phyloP scores from a whole-genome alignment of 2,329 filamentous ascomycete species.

The Exophiala sp. region DNA sequence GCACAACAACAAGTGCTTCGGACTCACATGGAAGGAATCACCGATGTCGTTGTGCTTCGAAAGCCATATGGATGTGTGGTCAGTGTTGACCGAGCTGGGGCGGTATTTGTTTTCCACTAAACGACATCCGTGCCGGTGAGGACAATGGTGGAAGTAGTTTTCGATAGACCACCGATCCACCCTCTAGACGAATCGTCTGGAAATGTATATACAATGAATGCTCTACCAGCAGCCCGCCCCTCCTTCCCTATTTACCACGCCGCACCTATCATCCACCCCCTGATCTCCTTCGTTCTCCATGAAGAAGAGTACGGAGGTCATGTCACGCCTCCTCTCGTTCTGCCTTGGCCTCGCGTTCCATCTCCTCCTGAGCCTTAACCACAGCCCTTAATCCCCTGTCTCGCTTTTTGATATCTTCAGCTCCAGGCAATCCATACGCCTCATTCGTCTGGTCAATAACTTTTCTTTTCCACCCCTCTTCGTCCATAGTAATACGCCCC shows the following conservation, averaged over 20 bases:
- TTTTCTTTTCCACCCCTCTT: constrained; percentile 11
- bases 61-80: constrained; percentile 89
- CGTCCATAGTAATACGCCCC: constrained; percentile 31
- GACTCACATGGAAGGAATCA: constrained; percentile 81
- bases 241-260: too few species aligned
- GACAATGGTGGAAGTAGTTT: too few species aligned
- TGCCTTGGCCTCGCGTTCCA: too few species aligned
- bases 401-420: constrained; percentile 13
- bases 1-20: constrained; percentile 84
- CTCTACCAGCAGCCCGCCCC: too few species aligned
- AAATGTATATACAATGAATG: too few species aligned
- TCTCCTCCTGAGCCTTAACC: constrained; percentile 9
- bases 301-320: too few species aligned
- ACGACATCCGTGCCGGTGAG: not conserved
- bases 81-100: constrained; percentile 81
- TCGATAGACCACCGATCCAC: too few species aligned
- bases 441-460: constrained; percentile 17
- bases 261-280: too few species aligned
- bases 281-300: too few species aligned
- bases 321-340: too few species aligned
- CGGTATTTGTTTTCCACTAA: constrained; percentile 77
- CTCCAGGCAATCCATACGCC: constrained; percentile 19
- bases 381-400: constrained; percentile 15
- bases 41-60: constrained; percentile 85
- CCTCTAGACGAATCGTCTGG: too few species aligned